Base-by-base conservation (phyloP, 345 rosid species). In the Boechera stricta region DNA sequence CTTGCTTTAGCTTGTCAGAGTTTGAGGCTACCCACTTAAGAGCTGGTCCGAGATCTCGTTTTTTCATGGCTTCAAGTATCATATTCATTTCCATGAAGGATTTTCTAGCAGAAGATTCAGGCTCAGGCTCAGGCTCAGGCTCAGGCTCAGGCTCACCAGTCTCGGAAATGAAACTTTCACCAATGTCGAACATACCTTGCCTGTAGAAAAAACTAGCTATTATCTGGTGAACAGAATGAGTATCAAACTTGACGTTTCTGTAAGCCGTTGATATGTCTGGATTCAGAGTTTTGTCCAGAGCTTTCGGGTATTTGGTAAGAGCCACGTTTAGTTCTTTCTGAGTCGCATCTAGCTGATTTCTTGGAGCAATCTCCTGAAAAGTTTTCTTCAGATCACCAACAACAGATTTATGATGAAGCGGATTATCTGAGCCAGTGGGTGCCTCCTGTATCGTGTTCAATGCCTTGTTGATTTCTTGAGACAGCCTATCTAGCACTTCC, bases 251-350 rank as follows among this genome's bases (percentile, higher is more conserved):
- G 15, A 86, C 39, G 68, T 87, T 82, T 64, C 91, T 80, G 73
- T 82, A 86, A 53, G 94, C 94, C 73, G 77, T 87, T 33, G 88
- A 80, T 75, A 87, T 84, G 33, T 87, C 87, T 58, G 88, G 82
- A 81, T 78, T 81, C 72, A 89, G 79, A 55, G 81, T 67, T 78
- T 81, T 86, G 66, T 86, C 91, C n/a, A 89, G 81, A 55, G 53
- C 73, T 78, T 87, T 87, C 32, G 78, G 75, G 79, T 82, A 89
- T 84, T 83, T 89, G 86, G 71, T 87, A 53, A 85, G 64, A 12
- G 84, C 91, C 13, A 78, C 12, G 16, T 79, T 85, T 48, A 87
- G 72, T 74, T 87, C 94, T 81, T 89, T 87, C 74, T 86, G 86
- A 28, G 82, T 72, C 56, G 78, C 75, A 81, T 87, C 91, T 2